Conservation (phyloP, 768 basidiomycete species). For the Amanita subjunquillea region DNA sequence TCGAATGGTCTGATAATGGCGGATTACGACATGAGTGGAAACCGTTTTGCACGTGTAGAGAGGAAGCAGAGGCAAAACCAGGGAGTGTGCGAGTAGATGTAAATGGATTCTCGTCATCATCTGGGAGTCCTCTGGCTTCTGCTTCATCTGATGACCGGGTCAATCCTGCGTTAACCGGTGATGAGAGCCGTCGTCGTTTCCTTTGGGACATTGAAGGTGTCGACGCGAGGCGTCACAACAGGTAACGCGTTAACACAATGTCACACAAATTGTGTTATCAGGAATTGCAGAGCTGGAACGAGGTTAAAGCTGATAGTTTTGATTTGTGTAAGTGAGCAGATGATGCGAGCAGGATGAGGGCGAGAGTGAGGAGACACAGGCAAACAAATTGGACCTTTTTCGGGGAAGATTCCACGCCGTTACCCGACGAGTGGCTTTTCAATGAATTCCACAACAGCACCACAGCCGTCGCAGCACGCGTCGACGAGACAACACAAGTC, state of each 20-base stretch:
- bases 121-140: neutral
- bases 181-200: constrained; percentile 56
- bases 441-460: constrained; percentile 11
- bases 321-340: neutral
- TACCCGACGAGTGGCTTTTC: neutral
- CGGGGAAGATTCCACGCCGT: neutral
- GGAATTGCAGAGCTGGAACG: neutral
- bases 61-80: constrained; percentile 9
- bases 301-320: neutral
- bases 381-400: constrained; percentile 6
- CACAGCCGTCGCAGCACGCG: constrained; percentile 39
- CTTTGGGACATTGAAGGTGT: constrained; percentile 24
- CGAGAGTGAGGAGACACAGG: neutral
- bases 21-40: constrained; percentile 17
- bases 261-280: neutral
- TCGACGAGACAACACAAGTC: constrained; percentile 36
- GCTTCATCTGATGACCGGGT: too few relatives aligned
- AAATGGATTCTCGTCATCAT: constrained; percentile 38
- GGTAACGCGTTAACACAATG: neutral
- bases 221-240: constrained; percentile 7
- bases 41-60: constrained; percentile 7
- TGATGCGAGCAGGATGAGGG: neutral
- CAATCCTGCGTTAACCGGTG: constrained; percentile 53
- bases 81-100: neutral
- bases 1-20: constrained; percentile 12